Evolutionary conservation across 495 filamentous ascomycete genomes (phyloP).

Genomic region (Podospora appendiculata): DNA sequence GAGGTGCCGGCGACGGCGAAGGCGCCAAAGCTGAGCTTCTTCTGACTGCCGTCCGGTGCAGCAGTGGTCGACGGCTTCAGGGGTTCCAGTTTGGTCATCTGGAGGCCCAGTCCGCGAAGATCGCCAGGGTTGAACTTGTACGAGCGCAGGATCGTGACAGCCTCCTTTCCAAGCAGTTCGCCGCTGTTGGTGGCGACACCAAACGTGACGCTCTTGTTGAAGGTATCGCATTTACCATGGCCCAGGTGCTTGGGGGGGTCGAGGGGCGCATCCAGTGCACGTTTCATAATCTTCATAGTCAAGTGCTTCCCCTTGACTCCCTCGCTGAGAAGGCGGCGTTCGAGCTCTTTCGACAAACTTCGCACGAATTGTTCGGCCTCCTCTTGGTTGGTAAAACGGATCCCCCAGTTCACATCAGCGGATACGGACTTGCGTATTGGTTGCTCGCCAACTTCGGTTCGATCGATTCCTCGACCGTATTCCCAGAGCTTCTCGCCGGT

Average conservation of each 20-base stretch:
- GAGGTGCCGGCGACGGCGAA: slow-evolving; percentile 8
- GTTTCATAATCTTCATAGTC: slow-evolving; percentile 88
- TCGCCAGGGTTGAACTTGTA: slow-evolving; percentile 84
- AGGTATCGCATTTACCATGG: slow-evolving; percentile 89
- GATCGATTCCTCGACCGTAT: slow-evolving; percentile 83
- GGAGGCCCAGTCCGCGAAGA: slow-evolving; percentile 79
- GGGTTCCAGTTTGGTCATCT: slow-evolving; percentile 85
- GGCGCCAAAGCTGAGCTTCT: slow-evolving; percentile 16
- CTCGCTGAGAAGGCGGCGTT: slow-evolving; percentile 71
- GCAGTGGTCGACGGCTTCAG: slow-evolving; percentile 42
- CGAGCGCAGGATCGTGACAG: slow-evolving; percentile 72
- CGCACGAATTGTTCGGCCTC: slow-evolving; percentile 87
- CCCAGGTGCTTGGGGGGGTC: slow-evolving; percentile 93
- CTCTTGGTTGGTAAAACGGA: slow-evolving; percentile 80
- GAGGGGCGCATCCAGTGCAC: slow-evolving; percentile 76
- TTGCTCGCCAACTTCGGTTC: slow-evolving; percentile 77
- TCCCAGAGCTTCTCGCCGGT: slow-evolving; percentile 89
- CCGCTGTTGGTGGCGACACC: slow-evolving; percentile 72
- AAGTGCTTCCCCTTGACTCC: slow-evolving; percentile 78
- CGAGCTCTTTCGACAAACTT: slow-evolving; percentile 74
- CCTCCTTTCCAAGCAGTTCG: slow-evolving; percentile 66
- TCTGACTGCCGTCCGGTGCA: slow-evolving; percentile 38
- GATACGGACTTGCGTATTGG: slow-evolving; percentile 79
- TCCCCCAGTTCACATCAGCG: slow-evolving; percentile 96
- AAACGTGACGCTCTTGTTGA: slow-evolving; percentile 77